Base-by-base conservation (phyloP, 2,329 filamentous ascomycete species). In the Parastagonospora avenae region DNA sequence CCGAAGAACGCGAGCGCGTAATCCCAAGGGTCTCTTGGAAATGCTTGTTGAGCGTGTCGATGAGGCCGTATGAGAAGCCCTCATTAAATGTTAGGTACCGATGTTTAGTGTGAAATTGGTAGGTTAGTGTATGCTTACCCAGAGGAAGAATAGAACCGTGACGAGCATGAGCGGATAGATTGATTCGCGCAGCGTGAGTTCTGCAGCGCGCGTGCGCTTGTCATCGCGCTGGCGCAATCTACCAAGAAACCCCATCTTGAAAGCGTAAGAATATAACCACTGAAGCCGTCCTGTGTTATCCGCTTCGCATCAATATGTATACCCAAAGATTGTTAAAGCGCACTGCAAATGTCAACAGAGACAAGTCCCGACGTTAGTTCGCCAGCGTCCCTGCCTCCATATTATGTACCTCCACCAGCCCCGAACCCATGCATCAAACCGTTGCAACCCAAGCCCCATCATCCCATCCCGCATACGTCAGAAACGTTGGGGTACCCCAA, bases 161-260 rank as follows among this genome's bases (percentile, higher is more conserved):
- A 90, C 87, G 4, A 91, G 79, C 47, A 77, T 76, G 39, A 90
- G 79, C 2, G 88, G 88, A 59, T 82, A 82, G 46, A 91, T 78
- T 10, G 87, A 90, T 63, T 89, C 80, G 45, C 85, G 78, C 28
- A 90, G 68, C 0, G 86, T 89, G 55, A 91, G 76, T 69, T 88
- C 80, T n/a, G 82, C 78, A 15, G 82, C 82, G 16, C 74, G 77
- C 3, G 82, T 85, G 46, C 80, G 74, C 63, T 77, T 71, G 48
- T 76, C 72, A 46, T 73, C 68, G 48, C 67, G 63, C 38, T 60
- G 62, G 48, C 65, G 69, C 36, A 73, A 55, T 43, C 48, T 65
- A 49, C 66, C 64, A 52, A 73, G 70, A 47, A 73, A 66, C 2
- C 54, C 60, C 68, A 72, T 72, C 7, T 10, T 62, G 31, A 42